Conservation (phyloP, 306 rosid genomes). For the Vigna unguiculata region DNA sequence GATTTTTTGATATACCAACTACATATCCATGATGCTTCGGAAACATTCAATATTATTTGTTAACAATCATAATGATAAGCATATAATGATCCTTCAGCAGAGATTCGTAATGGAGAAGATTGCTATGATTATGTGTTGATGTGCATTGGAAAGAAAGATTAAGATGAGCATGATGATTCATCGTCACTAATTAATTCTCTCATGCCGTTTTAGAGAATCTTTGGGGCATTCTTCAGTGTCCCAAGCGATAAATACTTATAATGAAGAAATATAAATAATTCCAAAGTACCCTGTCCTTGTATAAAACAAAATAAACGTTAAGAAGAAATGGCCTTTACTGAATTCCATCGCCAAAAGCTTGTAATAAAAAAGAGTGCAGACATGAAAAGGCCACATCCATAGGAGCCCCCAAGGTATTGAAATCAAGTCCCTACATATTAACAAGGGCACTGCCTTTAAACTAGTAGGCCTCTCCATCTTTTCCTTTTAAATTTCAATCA, state of each 20-base stretch:
- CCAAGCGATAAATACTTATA: not conserved
- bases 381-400: not conserved
- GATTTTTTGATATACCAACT: conserved; percentile 35
- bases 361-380: not conserved
- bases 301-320: not conserved
- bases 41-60: conserved; percentile 11
- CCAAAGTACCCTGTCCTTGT: not conserved
- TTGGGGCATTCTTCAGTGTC: not conserved
- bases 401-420: conserved; percentile 8
- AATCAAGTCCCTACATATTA: conserved; percentile 28
- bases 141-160: conserved; percentile 28
- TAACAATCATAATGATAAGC: not conserved
- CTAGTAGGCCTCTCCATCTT: not conserved
- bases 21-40: conserved; percentile 37
- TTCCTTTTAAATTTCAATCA: too few species aligned
- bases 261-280: conserved; percentile 10
- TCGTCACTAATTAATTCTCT: not conserved
- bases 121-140: not conserved
- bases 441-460: not conserved
- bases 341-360: not conserved
- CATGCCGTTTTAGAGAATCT: conserved; percentile 25
- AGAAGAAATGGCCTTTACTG: conserved; percentile 8
- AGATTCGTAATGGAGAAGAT: conserved; percentile 34
- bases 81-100: not conserved
- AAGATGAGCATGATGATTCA: conserved; percentile 3